These are phyloP conservation scores for Pythium diclinum DNA, from an alignment of 352 stramenopile genomes.

Conservation along the genomic window DNA sequence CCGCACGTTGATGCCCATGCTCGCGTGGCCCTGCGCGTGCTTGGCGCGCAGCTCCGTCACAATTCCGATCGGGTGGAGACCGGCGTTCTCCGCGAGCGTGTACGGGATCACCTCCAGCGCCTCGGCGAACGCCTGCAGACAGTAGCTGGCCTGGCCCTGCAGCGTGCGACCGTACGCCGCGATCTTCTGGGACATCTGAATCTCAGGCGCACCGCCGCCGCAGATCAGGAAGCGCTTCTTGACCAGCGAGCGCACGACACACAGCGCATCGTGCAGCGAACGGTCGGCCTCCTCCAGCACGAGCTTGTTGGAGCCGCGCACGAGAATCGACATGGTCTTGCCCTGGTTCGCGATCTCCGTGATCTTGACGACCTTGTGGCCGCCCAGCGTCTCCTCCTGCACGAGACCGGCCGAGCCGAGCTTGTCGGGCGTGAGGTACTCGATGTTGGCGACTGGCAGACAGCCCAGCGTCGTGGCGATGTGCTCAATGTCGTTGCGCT, in stretches of 20 bases:
- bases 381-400: slow-evolving; percentile 94
- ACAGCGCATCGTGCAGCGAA: slow-evolving; percentile 98
- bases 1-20: slow-evolving; percentile 96
- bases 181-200: slow-evolving; percentile 94
- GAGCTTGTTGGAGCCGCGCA: slow-evolving; percentile 98
- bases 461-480: slow-evolving; percentile 96
- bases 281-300: slow-evolving; percentile 98
- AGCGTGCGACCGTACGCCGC: slow-evolving; percentile 92
- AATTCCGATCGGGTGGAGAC: slow-evolving; percentile 98
- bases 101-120: slow-evolving; percentile 98
- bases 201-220: slow-evolving; percentile 96
- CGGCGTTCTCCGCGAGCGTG: slow-evolving; percentile 99
- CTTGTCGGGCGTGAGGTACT: slow-evolving; percentile 97
- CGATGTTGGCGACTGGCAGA: slow-evolving; percentile 96
- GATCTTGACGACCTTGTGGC: slow-evolving; percentile 99
- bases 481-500: slow-evolving; percentile 98
- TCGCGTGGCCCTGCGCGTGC: slow-evolving; percentile 91
- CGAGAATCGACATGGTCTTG: slow-evolving; percentile 97
- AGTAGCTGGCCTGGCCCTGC: slow-evolving; percentile 95
- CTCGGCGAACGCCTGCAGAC: slow-evolving; percentile 96
- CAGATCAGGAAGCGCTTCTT: slow-evolving; percentile 99
- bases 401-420: slow-evolving; percentile 94
- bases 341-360: slow-evolving; percentile 94
- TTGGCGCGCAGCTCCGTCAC: slow-evolving; percentile 96
- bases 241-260: slow-evolving; percentile 96